These are phyloP conservation scores for Meira nashicola DNA, from an alignment of 1,284 basidiomycete species.

Conservation along the genomic window DNA sequence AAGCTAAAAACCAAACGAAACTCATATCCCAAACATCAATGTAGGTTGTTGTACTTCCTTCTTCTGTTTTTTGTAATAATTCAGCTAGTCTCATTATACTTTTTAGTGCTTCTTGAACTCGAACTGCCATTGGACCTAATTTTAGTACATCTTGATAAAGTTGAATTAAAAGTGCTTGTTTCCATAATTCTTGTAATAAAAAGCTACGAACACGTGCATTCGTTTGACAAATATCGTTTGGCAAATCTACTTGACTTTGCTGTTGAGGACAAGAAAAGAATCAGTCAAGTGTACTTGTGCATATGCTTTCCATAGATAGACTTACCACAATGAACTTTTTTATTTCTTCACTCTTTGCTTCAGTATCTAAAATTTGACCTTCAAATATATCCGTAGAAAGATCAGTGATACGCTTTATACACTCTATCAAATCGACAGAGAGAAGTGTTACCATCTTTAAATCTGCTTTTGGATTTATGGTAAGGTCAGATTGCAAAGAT, in stretches of 20 bases:
- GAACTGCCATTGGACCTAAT: slow-evolving; percentile 23
- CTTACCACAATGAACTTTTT: neutral
- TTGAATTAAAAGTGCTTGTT: slow-evolving; percentile 26
- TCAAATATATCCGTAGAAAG: slow-evolving; percentile 25
- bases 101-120: slow-evolving; percentile 28
- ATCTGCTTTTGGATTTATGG: slow-evolving; percentile 6
- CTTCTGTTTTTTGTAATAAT: slow-evolving; percentile 13
- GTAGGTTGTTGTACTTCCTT: slow-evolving; percentile 6
- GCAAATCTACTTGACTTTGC: neutral
- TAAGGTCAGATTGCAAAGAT: neutral
- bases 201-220: slow-evolving; percentile 23
- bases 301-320: neutral
- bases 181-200: slow-evolving; percentile 34
- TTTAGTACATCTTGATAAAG: slow-evolving; percentile 29
- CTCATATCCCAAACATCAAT: slow-evolving; percentile 36
- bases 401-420: slow-evolving; percentile 30
- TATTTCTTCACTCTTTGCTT: neutral
- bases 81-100: slow-evolving; percentile 29
- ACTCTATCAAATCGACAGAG: slow-evolving; percentile 25
- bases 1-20: slow-evolving; percentile 35
- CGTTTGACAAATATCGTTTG: neutral
- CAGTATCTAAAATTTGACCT: too few species aligned
- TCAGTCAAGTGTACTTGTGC: too few species aligned
- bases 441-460: slow-evolving; percentile 12
- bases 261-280: too few species aligned